Percentiles rank a stretch among this genome's conserved stretches.
phyloP scores from a whole-genome alignment of 352 stramenopile species.

The Phytophthora multivora region DNA sequence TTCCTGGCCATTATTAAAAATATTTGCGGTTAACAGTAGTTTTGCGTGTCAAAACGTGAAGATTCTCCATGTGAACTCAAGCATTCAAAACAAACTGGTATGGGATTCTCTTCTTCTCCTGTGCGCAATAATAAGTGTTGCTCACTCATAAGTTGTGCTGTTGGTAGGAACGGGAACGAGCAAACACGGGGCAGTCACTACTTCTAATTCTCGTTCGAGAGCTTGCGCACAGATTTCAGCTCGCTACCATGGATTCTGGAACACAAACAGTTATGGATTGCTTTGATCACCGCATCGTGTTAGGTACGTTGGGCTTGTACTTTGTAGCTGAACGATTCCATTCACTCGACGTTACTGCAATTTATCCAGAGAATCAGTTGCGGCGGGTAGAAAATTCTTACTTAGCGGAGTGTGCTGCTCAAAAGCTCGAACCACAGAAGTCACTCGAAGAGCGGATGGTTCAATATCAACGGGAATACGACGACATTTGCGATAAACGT shows the following conservation, averaged over 20 bases:
- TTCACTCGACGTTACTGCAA: not conserved
- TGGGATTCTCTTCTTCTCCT: not conserved
- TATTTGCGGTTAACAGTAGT: not conserved
- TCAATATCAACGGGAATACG: slow-evolving; percentile 71
- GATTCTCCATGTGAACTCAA: slow-evolving; percentile 42
- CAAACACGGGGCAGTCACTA: slow-evolving; percentile 19
- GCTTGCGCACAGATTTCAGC: slow-evolving; percentile 34
- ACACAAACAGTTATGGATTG: slow-evolving; percentile 73
- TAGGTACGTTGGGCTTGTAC: slow-evolving; percentile 32
- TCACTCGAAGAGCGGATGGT: slow-evolving; percentile 69
- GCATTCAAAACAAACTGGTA: slow-evolving; percentile 37
- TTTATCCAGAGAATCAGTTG: slow-evolving; percentile 61
- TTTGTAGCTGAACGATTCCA: not conserved
- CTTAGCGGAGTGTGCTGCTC: slow-evolving; percentile 42
- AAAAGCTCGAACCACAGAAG: slow-evolving; percentile 41
- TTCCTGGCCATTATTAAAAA: not conserved
- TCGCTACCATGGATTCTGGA: slow-evolving; percentile 45
- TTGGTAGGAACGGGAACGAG: slow-evolving; percentile 26
- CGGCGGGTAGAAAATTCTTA: slow-evolving; percentile 69
- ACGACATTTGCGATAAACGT: slow-evolving; percentile 57
- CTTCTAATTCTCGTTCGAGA: slow-evolving; percentile 49
- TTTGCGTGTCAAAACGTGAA: slow-evolving; percentile 6
- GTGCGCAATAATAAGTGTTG: not conserved
- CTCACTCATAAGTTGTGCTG: not conserved
- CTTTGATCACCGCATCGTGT: slow-evolving; percentile 62